Conservation (phyloP, 2,329 filamentous ascomycete species). For the Penicillium sumatraense region DNA sequence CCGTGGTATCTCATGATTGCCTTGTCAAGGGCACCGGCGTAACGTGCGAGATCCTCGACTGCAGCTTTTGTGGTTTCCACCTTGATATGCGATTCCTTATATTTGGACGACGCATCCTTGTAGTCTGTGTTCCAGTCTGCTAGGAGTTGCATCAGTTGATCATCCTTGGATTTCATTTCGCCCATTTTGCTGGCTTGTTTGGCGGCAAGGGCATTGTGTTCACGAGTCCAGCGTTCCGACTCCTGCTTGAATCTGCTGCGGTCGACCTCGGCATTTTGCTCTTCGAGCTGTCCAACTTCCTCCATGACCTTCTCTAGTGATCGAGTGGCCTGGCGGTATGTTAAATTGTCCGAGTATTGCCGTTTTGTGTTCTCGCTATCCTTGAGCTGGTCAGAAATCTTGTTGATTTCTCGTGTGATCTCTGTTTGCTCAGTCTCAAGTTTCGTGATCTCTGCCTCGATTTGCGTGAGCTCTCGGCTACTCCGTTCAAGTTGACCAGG, state of each 20-base stretch:
- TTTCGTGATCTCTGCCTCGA: constrained; percentile 68
- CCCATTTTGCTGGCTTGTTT: constrained; percentile 76
- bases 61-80: constrained; percentile 91
- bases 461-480: constrained; percentile 67
- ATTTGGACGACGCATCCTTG: constrained; percentile 77
- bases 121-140: constrained; percentile 86
- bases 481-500: constrained; percentile 71
- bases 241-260: constrained; percentile 74
- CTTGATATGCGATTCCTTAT: constrained; percentile 85
- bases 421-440: constrained; percentile 71
- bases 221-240: constrained; percentile 67
- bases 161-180: constrained; percentile 81
- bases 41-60: constrained; percentile 85
- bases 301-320: constrained; percentile 68
- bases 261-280: constrained; percentile 81
- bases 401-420: constrained; percentile 73
- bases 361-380: constrained; percentile 83
- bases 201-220: constrained; percentile 71
- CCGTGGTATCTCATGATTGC: constrained; percentile 97
- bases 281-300: constrained; percentile 76
- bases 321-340: constrained; percentile 76
- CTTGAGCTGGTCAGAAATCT: constrained; percentile 74
- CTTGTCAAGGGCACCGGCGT: constrained; percentile 82
- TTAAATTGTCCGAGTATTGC: constrained; percentile 86
- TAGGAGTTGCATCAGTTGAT: constrained; percentile 73